Base-by-base conservation (phyloP, 2,329 filamentous ascomycete species). In the Colletotrichum scovillei region DNA sequence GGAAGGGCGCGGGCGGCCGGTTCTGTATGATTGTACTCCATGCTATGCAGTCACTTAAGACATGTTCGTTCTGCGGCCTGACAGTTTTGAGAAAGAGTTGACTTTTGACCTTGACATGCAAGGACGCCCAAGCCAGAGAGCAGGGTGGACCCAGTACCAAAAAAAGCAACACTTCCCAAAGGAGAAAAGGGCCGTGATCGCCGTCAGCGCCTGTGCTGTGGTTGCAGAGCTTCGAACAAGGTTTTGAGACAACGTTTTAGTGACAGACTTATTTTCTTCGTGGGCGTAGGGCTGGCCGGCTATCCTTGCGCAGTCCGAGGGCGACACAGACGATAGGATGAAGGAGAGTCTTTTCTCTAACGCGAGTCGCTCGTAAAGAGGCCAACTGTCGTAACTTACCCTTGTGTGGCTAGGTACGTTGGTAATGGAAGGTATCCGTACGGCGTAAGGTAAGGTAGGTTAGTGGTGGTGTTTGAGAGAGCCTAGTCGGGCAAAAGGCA, bases 151-250 rank as follows among this genome's bases (percentile, higher is more conserved):
- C 42, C 8, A 55, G 16, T 32, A 19, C 19, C 22, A 24, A 59
- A 65, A 69, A 73, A 70, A 70, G 67, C n/a, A 70, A 24, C 70
- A 62, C 19, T 22, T 12, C 70, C 55, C 59, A 49, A 60, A 56
- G 19, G n/a, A 49, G 59, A 42, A 28, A 52, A 65, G 26, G 60
- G 6, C 38, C 19, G 24, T 32, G 28, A 38, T 53, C 49, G n/a
- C 22, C 19, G 14, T 12, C 12, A 38, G 35, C 22, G 42, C 42
- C 42, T 16, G 35, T 42, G 14, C 14, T 46, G 38, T 19, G 38
- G 38, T 16, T 63, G 26, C 60, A 63, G 49, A 26, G 28, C 28
- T 16, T 26, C 9, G 32, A 16, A 16, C 32, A 24, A 60, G 60
- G 56, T 52, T 63, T 63, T 14, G 46, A 59, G 26, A 28, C 38